Conservation (phyloP, 148 eudicot species). For the Camellia granthamiana region DNA sequence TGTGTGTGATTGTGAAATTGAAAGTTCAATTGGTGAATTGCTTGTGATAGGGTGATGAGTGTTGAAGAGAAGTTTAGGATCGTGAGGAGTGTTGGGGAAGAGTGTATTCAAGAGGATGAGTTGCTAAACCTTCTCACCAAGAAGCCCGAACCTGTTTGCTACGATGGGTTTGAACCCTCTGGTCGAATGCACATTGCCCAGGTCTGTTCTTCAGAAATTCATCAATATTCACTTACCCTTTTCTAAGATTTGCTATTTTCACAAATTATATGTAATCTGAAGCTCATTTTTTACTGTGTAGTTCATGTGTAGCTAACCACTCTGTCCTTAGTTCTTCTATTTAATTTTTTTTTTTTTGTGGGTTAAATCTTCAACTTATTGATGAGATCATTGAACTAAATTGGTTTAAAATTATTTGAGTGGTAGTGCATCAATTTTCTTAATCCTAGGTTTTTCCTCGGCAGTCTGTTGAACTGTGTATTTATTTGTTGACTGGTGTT, state of each 20-base stretch:
- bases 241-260: not conserved
- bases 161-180: conserved; percentile 59
- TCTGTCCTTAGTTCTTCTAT: not conserved
- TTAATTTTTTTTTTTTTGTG: not conserved
- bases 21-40: conserved; percentile 7
- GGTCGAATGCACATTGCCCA: conserved; percentile 62
- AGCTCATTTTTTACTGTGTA: not conserved
- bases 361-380: not conserved
- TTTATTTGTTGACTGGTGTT: not conserved
- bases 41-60: conserved; percentile 30
- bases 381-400: not conserved
- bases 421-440: not conserved
- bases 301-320: not conserved
- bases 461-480: not conserved
- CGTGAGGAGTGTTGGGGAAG: conserved; percentile 55
- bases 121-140: conserved; percentile 35
- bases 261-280: not conserved
- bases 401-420: not conserved
- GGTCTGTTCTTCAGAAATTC: conserved; percentile 14
- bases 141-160: conserved; percentile 52
- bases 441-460: not conserved
- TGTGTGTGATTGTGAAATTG: not conserved
- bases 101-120: conserved; percentile 57
- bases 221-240: not conserved
- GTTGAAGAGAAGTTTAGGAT: conserved; percentile 42